A percentile compares a stretch with the other conserved stretches of the same genome.
These are phyloP conservation scores for Acacia confusa DNA, from an alignment of 306 rosid genomes.

Conservation along the genomic window DNA sequence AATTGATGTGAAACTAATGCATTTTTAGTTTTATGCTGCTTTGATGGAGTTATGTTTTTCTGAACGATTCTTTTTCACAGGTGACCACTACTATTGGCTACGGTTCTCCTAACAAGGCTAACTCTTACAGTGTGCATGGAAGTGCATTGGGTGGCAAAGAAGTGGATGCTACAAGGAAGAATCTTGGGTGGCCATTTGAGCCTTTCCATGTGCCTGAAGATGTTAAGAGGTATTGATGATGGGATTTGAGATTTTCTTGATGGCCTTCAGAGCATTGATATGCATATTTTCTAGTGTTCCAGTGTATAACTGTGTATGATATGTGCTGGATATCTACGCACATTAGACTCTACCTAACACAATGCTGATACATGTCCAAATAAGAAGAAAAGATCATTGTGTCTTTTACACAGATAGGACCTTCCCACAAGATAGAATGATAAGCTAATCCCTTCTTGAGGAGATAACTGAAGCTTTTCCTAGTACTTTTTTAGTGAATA, in stretches of 20 bases:
- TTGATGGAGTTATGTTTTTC: constrained; percentile 3
- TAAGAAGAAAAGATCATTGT: neutral
- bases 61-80: constrained; percentile 42
- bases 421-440: neutral
- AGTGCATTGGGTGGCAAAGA: constrained; percentile 94
- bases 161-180: constrained; percentile 97
- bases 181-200: constrained; percentile 97
- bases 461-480: neutral
- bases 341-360: neutral
- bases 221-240: constrained; percentile 69
- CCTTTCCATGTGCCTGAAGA: constrained; percentile 99
- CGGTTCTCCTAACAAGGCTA: constrained; percentile 99
- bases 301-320: neutral
- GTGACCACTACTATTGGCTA: constrained; percentile 96
- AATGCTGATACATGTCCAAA: neutral
- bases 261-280: neutral
- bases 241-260: constrained; percentile 12
- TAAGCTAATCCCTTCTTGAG: neutral
- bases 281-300: neutral
- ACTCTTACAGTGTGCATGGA: constrained; percentile 91
- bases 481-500: neutral
- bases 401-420: neutral
- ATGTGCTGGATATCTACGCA: neutral
- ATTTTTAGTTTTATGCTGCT: constrained; percentile 10
- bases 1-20: constrained; percentile 11